Evolutionary conservation across 805 yeast genomes (phyloP).

Genomic region (Ogataea zsoltii): DNA sequence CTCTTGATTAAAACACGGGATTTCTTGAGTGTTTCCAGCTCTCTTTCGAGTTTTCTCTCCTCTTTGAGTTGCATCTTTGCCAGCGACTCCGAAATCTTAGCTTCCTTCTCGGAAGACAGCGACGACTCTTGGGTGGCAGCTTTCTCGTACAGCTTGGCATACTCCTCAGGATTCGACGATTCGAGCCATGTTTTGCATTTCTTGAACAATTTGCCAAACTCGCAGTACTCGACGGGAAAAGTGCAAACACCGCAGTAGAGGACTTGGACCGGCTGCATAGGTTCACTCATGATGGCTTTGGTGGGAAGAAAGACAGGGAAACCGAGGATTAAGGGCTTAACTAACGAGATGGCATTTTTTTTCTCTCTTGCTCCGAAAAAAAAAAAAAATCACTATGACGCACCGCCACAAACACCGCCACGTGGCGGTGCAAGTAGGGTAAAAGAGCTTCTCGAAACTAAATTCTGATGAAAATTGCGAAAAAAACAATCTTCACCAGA

Average conservation of each 20-base stretch:
- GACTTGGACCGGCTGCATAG: conserved; percentile 35
- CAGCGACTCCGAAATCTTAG: conserved; percentile 76
- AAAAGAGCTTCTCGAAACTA: too few species aligned
- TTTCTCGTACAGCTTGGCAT: conserved; percentile 58
- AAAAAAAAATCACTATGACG: too few species aligned
- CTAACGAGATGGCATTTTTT: too few species aligned
- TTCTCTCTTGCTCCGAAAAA: too few species aligned
- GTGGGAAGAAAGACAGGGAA: too few species aligned
- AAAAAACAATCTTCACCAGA: neutral
- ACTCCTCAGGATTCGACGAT: conserved; percentile 58
- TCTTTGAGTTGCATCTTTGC: conserved; percentile 85
- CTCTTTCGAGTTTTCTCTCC: conserved; percentile 82
- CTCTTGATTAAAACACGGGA: conserved; percentile 81
- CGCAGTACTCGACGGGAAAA: conserved; percentile 91
- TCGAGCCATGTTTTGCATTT: conserved; percentile 84
- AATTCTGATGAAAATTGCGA: neutral
- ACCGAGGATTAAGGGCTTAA: too few species aligned
- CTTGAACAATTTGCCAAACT: conserved; percentile 78
- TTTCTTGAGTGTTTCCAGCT: conserved; percentile 72
- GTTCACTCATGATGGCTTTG: conserved; percentile 1
- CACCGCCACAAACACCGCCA: too few species aligned
- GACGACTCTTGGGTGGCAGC: conserved; percentile 51
- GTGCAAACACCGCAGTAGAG: conserved; percentile 78
- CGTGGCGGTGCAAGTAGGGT: too few species aligned
- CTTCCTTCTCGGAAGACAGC: conserved; percentile 74